These are phyloP conservation scores for Excoecaria agallocha DNA, from an alignment of 345 rosid genomes.

Conservation along the genomic window DNA sequence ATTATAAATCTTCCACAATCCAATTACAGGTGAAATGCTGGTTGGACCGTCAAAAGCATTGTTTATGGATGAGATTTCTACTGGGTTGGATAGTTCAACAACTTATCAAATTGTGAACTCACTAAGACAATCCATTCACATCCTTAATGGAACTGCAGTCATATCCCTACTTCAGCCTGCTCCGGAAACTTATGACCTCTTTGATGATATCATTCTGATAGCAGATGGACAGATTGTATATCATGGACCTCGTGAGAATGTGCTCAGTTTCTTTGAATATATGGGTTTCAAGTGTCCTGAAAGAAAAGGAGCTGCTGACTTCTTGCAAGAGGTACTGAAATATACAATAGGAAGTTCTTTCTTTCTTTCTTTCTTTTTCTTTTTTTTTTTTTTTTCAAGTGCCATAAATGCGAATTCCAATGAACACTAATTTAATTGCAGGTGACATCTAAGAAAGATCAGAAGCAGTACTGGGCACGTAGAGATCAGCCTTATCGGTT, in stretches of 20 bases:
- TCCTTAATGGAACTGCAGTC: conserved; percentile 55
- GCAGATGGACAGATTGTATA: conserved; percentile 65
- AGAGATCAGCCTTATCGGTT: conserved; percentile 48
- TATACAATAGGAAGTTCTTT: too few relatives aligned
- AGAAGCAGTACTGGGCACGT: conserved; percentile 58
- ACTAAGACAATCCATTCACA: conserved; percentile 67
- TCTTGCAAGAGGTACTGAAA: conserved; percentile 62
- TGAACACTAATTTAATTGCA: conserved; percentile 22
- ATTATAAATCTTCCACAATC: not conserved
- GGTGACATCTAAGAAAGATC: conserved; percentile 80
- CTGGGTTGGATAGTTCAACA: conserved; percentile 79
- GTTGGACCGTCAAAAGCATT: conserved; percentile 65
- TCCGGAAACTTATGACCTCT: conserved; percentile 65
- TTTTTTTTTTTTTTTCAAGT: not conserved
- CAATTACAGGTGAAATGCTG: conserved; percentile 58
- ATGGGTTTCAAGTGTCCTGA: conserved; percentile 75
- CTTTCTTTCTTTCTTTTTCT: too few relatives aligned
- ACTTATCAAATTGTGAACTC: conserved; percentile 69
- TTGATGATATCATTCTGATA: conserved; percentile 66
- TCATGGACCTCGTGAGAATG: conserved; percentile 64
- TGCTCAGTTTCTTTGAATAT: conserved; percentile 51
- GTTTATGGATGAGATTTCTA: conserved; percentile 80
- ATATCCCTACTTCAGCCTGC: conserved; percentile 86
- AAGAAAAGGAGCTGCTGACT: conserved; percentile 76
- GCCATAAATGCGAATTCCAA: not conserved